Conservation (phyloP, 148 eudicot genomes). For the Fagopyrum esculentum region DNA sequence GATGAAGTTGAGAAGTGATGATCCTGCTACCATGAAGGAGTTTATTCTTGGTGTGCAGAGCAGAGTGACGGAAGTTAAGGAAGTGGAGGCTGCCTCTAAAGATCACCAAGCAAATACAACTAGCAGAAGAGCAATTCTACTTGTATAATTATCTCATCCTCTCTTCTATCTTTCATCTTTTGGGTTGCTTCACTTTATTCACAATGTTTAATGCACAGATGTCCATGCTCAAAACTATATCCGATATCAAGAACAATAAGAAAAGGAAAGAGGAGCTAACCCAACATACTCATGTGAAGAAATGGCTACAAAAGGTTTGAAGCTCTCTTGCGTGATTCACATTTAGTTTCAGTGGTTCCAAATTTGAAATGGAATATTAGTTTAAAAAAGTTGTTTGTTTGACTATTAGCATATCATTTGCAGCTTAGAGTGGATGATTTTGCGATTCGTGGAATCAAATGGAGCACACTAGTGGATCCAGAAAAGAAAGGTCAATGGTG, state of each 20-base stretch:
- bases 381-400: neutral
- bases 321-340: neutral
- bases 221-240: conserved; percentile 95
- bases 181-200: conserved; percentile 10
- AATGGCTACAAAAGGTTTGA: conserved; percentile 90
- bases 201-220: conserved; percentile 38
- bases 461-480: conserved; percentile 87
- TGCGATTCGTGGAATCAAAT: conserved; percentile 57
- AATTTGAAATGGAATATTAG: neutral
- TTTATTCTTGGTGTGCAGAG: conserved; percentile 66
- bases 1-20: conserved; percentile 83
- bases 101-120: conserved; percentile 28
- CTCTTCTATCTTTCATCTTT: conserved; percentile 10
- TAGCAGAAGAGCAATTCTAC: conserved; percentile 60
- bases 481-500: conserved; percentile 95
- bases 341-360: neutral
- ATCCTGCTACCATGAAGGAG: conserved; percentile 82
- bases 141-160: neutral
- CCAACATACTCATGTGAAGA: conserved; percentile 74
- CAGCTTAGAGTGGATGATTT: conserved; percentile 75
- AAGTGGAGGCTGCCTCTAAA: conserved; percentile 42
- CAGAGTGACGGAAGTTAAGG: conserved; percentile 48
- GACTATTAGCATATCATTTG: conserved; percentile 11
- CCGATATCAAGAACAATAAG: conserved; percentile 93
- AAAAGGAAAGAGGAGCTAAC: conserved; percentile 64